Evolutionary conservation across 352 stramenopile species (phyloP), one percentile per base, ranked within the genome.

Genomic region (Globisporangium uncinulatum): DNA sequence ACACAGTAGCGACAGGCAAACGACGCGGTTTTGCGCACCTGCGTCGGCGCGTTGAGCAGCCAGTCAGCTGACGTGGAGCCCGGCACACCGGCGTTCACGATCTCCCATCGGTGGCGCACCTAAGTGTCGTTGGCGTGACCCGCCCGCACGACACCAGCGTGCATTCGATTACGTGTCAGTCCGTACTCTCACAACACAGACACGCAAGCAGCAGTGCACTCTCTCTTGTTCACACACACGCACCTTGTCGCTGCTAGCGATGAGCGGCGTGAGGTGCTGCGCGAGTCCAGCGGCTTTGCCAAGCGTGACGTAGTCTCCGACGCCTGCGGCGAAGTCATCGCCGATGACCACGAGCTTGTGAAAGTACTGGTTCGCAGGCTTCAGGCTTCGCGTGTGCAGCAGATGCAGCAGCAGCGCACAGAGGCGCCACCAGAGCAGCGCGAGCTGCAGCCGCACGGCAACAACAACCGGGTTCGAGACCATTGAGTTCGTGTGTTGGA

Each of bases 331-430:
- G 59, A 94, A 94, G 65, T 90, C 84, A 56, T 94, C 84, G 37
- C 82, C 84, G 58, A 94, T 86, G 57, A 94, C 65, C 54, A 92
- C 79, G 43, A 87, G 69, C 59, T 94, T 94, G 67, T 94, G 84
- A 51, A 82, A 80, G 54, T 84, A 94, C 62, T 94, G 66, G 49
- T 54, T 76, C 17, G 71, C 51, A 17, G 72, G 74, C 46, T 77
- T 77, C 15, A 91, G 62, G n/a, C 72, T 69, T 5, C 73, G 61
- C 32, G 82, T 66, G 50, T 70, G 56, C 29, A 84, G 31, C 17
- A 76, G 51, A 31, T 74, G 61, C 32, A 77, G 59, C 13, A 90
- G 32, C 47, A 74, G 76, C 48, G 69, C 67, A 65, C 84, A 92
- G 42, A 89, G 54, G 45, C 70, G 67, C 70, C 84, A 83, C 80